A percentile compares a stretch with the other conserved stretches of the same genome.
Evolutionary conservation across 306 rosid genomes (phyloP).

Genomic region (Abrus pulchellus): DNA sequence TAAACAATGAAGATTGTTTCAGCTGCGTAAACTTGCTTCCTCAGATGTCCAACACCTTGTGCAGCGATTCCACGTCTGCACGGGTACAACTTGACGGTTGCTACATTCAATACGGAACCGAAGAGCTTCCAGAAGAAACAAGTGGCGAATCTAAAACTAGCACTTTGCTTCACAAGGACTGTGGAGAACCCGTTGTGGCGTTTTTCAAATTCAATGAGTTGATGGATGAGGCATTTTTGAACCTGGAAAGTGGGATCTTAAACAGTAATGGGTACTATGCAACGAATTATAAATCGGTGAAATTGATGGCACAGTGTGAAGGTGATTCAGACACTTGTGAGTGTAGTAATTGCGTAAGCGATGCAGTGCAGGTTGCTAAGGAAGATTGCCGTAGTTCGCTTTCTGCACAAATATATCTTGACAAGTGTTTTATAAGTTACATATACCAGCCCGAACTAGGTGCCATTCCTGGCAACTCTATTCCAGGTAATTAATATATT

Average conservation of each 20-base stretch:
- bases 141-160: neutral
- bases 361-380: slow-evolving; percentile 61
- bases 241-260: slow-evolving; percentile 51
- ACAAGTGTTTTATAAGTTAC: slow-evolving; percentile 65
- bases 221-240: slow-evolving; percentile 62
- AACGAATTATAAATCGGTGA: slow-evolving; percentile 48
- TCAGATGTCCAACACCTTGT: slow-evolving; percentile 56
- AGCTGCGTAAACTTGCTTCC: slow-evolving; percentile 61
- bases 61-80: slow-evolving; percentile 54
- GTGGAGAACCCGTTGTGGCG: slow-evolving; percentile 46
- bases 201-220: slow-evolving; percentile 44
- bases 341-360: slow-evolving; percentile 67
- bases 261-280: slow-evolving; percentile 54
- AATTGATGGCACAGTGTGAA: slow-evolving; percentile 75
- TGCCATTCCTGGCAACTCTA: neutral
- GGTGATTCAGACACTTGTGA: slow-evolving; percentile 61
- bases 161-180: slow-evolving; percentile 55
- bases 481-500: slow-evolving; percentile 50
- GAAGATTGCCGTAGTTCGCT: slow-evolving; percentile 60
- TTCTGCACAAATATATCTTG: slow-evolving; percentile 68
- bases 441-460: slow-evolving; percentile 40
- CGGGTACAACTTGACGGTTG: slow-evolving; percentile 77
- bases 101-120: slow-evolving; percentile 60
- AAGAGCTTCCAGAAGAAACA: slow-evolving; percentile 28
- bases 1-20: slow-evolving; percentile 59